Evolutionary conservation across 225 moss, liverwort and hornwort genomes (phyloP).

Genomic region (Rhytidiadelphus loreus): DNA sequence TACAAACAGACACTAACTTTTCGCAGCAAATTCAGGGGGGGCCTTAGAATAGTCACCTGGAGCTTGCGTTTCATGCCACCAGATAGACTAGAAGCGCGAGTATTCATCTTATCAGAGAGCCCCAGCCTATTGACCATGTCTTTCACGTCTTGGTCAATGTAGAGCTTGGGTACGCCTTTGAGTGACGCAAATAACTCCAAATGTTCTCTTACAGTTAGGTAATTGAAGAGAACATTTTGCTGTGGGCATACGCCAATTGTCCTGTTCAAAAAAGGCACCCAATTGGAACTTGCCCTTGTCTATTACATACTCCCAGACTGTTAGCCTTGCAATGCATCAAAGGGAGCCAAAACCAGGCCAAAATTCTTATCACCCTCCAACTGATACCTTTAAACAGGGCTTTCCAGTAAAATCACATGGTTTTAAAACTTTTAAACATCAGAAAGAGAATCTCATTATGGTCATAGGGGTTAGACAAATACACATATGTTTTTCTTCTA

Average conservation of each 20-base stretch:
- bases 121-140: conserved; percentile 74
- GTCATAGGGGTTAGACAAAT: not conserved
- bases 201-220: conserved; percentile 81
- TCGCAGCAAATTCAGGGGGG: not conserved
- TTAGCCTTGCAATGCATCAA: not conserved
- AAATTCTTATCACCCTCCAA: not conserved
- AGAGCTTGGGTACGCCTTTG: conserved; percentile 65
- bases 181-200: conserved; percentile 72
- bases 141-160: conserved; percentile 54
- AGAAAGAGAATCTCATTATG: not conserved
- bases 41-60: conserved; percentile 29
- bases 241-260: conserved; percentile 94
- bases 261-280: conserved; percentile 24
- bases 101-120: conserved; percentile 60
- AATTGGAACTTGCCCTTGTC: not conserved
- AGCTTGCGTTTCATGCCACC: conserved; percentile 98
- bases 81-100: conserved; percentile 63
- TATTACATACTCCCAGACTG: too few species aligned
- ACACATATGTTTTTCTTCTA: not conserved
- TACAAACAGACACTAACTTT: not conserved
- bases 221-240: conserved; percentile 75
- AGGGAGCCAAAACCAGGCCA: not conserved
- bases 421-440: not conserved
- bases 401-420: not conserved
- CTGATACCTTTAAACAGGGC: not conserved